These are phyloP conservation scores for Lyophyllum semitale DNA, from an alignment of 768 basidiomycete genomes.

Conservation along the genomic window DNA sequence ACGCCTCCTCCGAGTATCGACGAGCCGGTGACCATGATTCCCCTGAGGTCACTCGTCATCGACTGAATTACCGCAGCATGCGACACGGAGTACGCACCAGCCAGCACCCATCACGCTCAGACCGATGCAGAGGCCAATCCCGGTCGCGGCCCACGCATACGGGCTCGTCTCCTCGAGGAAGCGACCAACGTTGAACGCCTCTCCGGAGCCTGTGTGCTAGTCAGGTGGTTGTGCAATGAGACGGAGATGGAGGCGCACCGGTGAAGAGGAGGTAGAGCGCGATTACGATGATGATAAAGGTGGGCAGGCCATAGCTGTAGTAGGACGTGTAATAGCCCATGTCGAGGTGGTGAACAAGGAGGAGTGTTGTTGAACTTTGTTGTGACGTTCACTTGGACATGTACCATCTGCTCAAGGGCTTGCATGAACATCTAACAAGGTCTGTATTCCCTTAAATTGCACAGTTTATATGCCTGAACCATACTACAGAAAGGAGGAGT, in stretches of 20 bases:
- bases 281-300: conserved; percentile 62
- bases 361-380: conserved; percentile 25
- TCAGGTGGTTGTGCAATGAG: background rate
- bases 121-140: conserved; percentile 92
- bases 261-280: conserved; percentile 91
- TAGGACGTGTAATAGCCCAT: conserved; percentile 57
- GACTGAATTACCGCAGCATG: background rate
- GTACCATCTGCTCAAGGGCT: conserved; percentile 93
- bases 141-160: conserved; percentile 88
- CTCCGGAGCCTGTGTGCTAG: conserved; percentile 65
- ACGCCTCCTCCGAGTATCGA: conserved; percentile 97
- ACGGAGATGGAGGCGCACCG: conserved; percentile 46
- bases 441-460: conserved; percentile 25
- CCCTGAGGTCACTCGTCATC: conserved; percentile 56
- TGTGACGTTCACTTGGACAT: conserved; percentile 42
- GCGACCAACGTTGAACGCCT: conserved; percentile 90
- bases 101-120: conserved; percentile 93
- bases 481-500: conserved; percentile 75
- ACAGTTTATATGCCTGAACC: background rate
- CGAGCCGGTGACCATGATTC: conserved; percentile 96
- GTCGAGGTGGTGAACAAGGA: conserved; percentile 13
- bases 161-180: conserved; percentile 95
- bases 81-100: conserved; percentile 60
- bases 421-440: conserved; percentile 90
- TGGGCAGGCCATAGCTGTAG: conserved; percentile 69